Evolutionary conservation across 2,329 filamentous ascomycete genomes (phyloP), one percentile per base, ranked within the genome.

Genomic region (Cladosporium sp.): DNA sequence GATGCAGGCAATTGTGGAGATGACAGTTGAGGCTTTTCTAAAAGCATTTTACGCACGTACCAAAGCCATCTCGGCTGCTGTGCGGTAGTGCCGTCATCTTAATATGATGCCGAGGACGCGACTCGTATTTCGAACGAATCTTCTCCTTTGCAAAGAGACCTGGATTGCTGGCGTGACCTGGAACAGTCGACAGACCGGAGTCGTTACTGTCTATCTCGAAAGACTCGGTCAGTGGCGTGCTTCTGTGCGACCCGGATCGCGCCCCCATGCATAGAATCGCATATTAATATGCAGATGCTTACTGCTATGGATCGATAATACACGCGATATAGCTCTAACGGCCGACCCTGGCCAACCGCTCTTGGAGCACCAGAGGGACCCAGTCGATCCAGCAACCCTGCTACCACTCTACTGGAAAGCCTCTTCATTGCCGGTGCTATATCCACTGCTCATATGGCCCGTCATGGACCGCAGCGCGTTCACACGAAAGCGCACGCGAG

Each of bases 381-480:
- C 37, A 30, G 37, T 8, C 15, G 32, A 36, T 36, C 13, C 32
- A n/a, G 32, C 32, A 36, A 36, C 13, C 32, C 45, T 34, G 37
- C 44, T 40, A 44, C 42, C 42, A 44, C 18, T 27, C 19, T 18
- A 12, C 19, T 18, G 37, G 45, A 48, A 19, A 48, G 45, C 17
- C 27, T 48, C 45, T 48, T 48, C 45, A 48, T 34, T 36, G 15
- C 32, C 32, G 37, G 17, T 34, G 24, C 45, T 48, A 48, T 48
- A 48, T 48, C 37, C 22, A 34, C 15, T 11, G 36, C 37, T 48
- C 45, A 34, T 48, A 62, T 64, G 62, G 60, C 59, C 53, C 22
- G 52, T 43, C 29, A 59, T 62, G 59, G 58, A 64, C 34, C 60
- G 55, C 47, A 56, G 54, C 50, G 53, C 58, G 41, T 41, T 54